Conservation (phyloP, 2,329 filamentous ascomycete genomes). For the Fusarium sp. region DNA sequence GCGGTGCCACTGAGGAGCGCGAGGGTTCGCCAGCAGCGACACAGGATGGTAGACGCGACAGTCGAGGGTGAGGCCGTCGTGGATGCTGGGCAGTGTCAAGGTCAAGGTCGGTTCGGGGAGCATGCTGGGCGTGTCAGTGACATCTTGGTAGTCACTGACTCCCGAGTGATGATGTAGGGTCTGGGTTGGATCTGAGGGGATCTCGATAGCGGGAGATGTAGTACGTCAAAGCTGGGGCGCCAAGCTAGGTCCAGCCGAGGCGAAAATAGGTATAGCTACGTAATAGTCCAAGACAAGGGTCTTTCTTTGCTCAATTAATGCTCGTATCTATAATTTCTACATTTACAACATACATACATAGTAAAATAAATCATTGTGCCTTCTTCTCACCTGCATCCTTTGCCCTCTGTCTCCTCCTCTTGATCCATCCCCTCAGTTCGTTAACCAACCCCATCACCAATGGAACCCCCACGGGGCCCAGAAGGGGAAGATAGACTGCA, state of each 20-base stretch:
- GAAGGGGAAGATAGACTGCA: constrained; percentile 90
- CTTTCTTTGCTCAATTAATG: constrained; percentile 6
- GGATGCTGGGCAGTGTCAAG: constrained; percentile 85
- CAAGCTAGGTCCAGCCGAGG: constrained; percentile 19
- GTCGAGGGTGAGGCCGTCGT: constrained; percentile 80
- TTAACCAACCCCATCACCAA: constrained; percentile 86
- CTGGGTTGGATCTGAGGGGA: neutral
- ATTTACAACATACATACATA: neutral
- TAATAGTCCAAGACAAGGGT: neutral
- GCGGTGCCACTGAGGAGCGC: constrained; percentile 56
- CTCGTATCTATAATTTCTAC: constrained; percentile 33
- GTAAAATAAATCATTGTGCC: constrained; percentile 39
- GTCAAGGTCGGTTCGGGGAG: constrained; percentile 69
- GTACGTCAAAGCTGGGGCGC: constrained; percentile 31
- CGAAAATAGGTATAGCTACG: constrained; percentile 14
- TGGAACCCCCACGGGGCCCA: constrained; percentile 92
- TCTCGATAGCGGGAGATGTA: neutral
- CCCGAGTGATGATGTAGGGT: neutral
- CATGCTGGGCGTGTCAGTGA: constrained; percentile 51
- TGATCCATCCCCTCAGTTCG: constrained; percentile 76
- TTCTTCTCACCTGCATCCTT: constrained; percentile 56
- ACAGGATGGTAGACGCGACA: constrained; percentile 85
- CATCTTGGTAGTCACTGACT: constrained; percentile 8
- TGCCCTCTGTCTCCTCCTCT: constrained; percentile 58
- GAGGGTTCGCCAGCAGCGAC: constrained; percentile 52